Evolutionary conservation across 2,329 filamentous ascomycete species (phyloP).

Genomic region (Colletotrichum sp.): DNA sequence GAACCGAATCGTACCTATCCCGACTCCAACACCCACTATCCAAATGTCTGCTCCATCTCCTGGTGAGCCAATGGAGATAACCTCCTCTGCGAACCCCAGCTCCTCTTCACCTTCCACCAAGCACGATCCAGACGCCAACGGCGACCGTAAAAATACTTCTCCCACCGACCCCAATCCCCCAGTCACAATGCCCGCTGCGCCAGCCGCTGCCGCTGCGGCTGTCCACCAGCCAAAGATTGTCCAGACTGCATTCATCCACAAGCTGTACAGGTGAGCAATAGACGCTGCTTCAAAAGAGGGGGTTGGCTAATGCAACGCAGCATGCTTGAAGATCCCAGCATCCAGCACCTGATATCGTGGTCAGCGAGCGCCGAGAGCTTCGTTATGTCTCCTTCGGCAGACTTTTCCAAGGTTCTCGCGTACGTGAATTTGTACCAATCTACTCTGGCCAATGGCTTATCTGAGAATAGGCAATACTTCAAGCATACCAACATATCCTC

Average conservation of each 20-base stretch:
- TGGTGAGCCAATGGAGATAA: conserved; percentile 67
- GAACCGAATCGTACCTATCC: conserved; percentile 54
- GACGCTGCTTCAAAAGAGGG: not conserved
- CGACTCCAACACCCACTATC: conserved; percentile 61
- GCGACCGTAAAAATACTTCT: conserved; percentile 40
- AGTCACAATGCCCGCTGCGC: conserved; percentile 55
- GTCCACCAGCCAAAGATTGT: conserved; percentile 96
- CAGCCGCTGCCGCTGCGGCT: conserved; percentile 68
- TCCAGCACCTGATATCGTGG: conserved; percentile 97
- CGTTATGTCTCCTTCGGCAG: conserved; percentile 96
- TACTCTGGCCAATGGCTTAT: not conserved
- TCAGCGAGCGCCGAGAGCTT: conserved; percentile 94
- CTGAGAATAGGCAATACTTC: conserved; percentile 82
- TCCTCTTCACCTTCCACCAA: conserved; percentile 8
- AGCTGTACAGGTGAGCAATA: conserved; percentile 86
- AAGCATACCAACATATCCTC: conserved; percentile 99
- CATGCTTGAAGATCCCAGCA: conserved; percentile 94
- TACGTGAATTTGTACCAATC: conserved; percentile 54
- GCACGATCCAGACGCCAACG: conserved; percentile 28
- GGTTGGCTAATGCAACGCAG: conserved; percentile 50
- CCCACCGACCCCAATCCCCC: conserved; percentile 43
- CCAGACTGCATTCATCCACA: conserved; percentile 98
- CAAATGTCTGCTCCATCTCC: conserved; percentile 64
- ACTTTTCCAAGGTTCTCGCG: conserved; percentile 98
- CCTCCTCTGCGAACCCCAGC: conserved; percentile 53